Conservation (phyloP, 2,329 filamentous ascomycete species). For the Cytospora chrysosperma region DNA sequence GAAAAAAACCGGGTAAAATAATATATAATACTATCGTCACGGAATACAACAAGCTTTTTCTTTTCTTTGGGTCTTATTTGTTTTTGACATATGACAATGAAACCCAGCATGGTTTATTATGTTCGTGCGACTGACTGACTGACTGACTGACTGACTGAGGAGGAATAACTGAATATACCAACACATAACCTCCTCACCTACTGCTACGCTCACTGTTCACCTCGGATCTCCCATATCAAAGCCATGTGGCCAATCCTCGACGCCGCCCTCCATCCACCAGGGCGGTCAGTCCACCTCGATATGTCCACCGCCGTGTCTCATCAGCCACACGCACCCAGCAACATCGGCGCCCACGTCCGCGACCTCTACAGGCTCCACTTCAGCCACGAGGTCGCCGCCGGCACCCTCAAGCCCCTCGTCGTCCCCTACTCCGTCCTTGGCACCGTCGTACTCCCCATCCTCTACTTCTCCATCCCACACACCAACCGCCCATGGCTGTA, state of each 20-base stretch:
- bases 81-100: no score
- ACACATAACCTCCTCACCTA: no score
- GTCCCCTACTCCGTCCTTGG: constrained; percentile 52
- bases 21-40: no score
- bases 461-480: constrained; percentile 59
- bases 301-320: constrained; percentile 8
- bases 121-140: no score
- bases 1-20: no score
- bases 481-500: constrained; percentile 50
- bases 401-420: constrained; percentile 47
- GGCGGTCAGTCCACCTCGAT: constrained; percentile 3
- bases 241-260: constrained; percentile 12
- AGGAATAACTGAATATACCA: no score
- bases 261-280: not conserved
- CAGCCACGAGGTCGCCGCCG: constrained; percentile 35
- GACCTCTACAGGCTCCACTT: constrained; percentile 27
- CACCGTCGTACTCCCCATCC: constrained; percentile 46
- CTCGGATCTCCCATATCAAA: no score
- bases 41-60: no score
- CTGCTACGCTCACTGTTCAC: no score
- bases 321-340: constrained; percentile 1
- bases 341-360: constrained; percentile 19
- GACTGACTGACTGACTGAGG: no score
- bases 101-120: no score
- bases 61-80: no score